phyloP scores from a whole-genome alignment of 805 yeast genomes.

The Huiozyma sinensis region DNA sequence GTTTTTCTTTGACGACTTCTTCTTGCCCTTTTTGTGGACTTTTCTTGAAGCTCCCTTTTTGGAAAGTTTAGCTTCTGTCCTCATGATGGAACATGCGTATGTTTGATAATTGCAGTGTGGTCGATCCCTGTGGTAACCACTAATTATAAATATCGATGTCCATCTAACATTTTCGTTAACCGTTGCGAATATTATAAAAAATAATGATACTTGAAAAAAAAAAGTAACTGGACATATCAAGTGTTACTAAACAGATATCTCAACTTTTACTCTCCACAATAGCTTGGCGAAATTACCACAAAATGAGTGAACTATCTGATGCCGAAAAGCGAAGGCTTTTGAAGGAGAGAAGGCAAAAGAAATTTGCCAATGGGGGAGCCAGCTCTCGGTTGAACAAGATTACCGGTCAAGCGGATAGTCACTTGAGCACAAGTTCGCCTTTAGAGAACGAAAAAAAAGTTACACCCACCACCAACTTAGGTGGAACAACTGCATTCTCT shows the following conservation, averaged over 20 bases:
- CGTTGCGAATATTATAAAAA: too few relatives aligned
- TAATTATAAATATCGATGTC: too few relatives aligned
- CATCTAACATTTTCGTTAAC: too few relatives aligned
- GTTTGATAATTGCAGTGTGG: too few relatives aligned
- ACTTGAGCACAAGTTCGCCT: constrained; percentile 29
- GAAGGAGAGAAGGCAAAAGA: constrained; percentile 57
- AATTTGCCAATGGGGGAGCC: constrained; percentile 46
- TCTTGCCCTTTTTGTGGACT: neutral
- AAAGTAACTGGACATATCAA: too few relatives aligned
- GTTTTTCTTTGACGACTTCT: neutral
- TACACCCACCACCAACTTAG: neutral
- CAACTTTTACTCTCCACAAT: too few relatives aligned
- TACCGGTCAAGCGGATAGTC: constrained; percentile 32
- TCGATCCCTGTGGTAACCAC: too few relatives aligned
- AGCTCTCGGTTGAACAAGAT: constrained; percentile 42
- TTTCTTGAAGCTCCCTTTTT: neutral
- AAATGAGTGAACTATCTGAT: constrained; percentile 37
- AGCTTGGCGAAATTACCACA: neutral
- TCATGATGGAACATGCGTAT: too few relatives aligned
- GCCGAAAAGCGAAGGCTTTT: constrained; percentile 49
- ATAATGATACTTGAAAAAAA: too few relatives aligned
- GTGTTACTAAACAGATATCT: too few relatives aligned
- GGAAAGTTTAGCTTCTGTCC: too few relatives aligned
- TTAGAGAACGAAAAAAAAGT: constrained; percentile 11
- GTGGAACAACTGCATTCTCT: neutral